Evolutionary conservation across 305 asterid species (phyloP).

Genomic region (Ajuga reptans): DNA sequence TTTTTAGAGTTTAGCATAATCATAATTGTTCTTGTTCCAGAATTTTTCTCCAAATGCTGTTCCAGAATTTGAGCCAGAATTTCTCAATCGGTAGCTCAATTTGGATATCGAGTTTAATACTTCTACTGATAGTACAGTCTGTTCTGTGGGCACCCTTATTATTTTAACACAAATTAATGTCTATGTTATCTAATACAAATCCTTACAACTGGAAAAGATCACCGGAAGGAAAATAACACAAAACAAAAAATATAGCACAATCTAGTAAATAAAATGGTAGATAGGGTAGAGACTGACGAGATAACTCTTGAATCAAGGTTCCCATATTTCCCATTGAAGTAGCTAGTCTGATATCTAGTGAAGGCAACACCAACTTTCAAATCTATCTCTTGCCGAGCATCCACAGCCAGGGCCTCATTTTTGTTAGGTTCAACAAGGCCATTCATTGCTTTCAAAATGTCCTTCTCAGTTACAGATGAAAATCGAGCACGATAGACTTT

Average conservation of each 20-base stretch:
- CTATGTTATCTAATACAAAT: neutral
- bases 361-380: slow-evolving; percentile 96
- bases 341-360: slow-evolving; percentile 83
- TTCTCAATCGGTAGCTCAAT: neutral
- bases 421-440: slow-evolving; percentile 68
- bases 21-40: neutral
- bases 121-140: neutral
- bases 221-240: neutral
- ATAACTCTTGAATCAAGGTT: slow-evolving; percentile 92
- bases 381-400: slow-evolving; percentile 94
- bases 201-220: neutral
- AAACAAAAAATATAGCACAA: neutral
- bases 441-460: slow-evolving; percentile 67
- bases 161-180: neutral
- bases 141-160: neutral
- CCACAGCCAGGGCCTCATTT: slow-evolving; percentile 84
- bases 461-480: slow-evolving; percentile 87
- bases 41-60: neutral
- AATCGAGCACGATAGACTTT: slow-evolving; percentile 75
- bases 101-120: slow-evolving; percentile 8
- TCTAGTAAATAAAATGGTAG: neutral
- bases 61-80: no score
- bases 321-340: slow-evolving; percentile 91
- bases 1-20: neutral
- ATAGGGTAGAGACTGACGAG: slow-evolving; percentile 55